Base-by-base conservation (phyloP, 768 basidiomycete species). In the Lactifluus rugatus region DNA sequence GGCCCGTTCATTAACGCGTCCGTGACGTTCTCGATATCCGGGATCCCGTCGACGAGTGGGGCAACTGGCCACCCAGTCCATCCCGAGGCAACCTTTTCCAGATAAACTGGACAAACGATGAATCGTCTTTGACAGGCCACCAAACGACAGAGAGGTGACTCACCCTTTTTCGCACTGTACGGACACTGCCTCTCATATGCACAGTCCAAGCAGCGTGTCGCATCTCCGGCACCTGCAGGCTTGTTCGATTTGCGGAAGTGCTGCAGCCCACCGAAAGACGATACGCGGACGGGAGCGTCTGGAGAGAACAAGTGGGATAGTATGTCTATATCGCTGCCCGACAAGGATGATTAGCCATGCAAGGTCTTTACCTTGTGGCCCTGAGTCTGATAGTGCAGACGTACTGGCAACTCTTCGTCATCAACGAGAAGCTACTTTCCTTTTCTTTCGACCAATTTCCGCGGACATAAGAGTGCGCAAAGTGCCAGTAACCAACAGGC, bases 371-470 rank as follows among this genome's bases (percentile, higher is more conserved):
- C 25, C 56, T 57, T 42, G 19, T 34, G 23, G 48, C 17, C 19
- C 32, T 14, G 5, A 37, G 17, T 39, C 10, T 2, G 36, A 25
- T 42, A 11, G 25, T 5, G 48, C 41, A 41, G 52, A 49, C 84
- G 66, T 69, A 91, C 89, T 94, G 92, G 79, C 87, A 94, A 63
- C 84, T 83, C 74, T 94, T 94, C 17, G 90, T 86, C 84, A 94
- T 83, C 52, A 94, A 78, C 14, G 86, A 82, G 70, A 93, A 93
- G 23, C 83, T 85, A 64, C 87, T 86, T 6, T 76, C 72, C 2
- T 73, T 70, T 67, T 93, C 87, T 25, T 75, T 81, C 3, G 74
- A 70, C 92, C 92, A 94, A 67, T 85, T 84, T 28, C 83, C 92
- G 34, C 92, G 81, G 31, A 94, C 92, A 65, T 82, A 94, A 0